Evolutionary conservation across 2,329 filamentous ascomycete genomes (phyloP).

Genomic region (Penicillium sp.): DNA sequence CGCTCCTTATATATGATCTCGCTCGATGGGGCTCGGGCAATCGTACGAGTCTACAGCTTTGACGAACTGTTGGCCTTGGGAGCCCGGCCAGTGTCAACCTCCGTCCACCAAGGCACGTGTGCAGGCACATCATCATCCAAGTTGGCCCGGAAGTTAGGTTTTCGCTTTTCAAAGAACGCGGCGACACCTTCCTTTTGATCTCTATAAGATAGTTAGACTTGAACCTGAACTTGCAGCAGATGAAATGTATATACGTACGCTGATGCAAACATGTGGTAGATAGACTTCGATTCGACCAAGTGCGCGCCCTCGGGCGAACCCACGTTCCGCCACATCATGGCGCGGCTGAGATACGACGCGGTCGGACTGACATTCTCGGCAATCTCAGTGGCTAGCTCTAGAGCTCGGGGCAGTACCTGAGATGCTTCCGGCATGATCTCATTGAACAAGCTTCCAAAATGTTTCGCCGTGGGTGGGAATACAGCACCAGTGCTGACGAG

Average conservation of each 20-base stretch:
- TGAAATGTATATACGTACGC: conserved; percentile 30
- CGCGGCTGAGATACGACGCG: conserved; percentile 66
- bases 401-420: conserved; percentile 62
- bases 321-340: conserved; percentile 62
- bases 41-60: conserved; percentile 21
- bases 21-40: too few species aligned
- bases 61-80: conserved; percentile 21
- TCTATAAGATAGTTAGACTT: conserved; percentile 31
- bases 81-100: conserved; percentile 46
- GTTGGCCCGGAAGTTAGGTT: conserved; percentile 60
- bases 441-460: conserved; percentile 61
- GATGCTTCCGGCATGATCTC: conserved; percentile 61
- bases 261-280: conserved; percentile 41
- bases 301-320: conserved; percentile 67
- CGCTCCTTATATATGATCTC: not conserved
- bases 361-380: conserved; percentile 66
- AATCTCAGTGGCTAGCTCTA: conserved; percentile 67
- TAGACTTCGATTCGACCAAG: conserved; percentile 58
- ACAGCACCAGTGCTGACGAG: conserved; percentile 64
- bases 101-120: conserved; percentile 69
- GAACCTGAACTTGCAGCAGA: not conserved
- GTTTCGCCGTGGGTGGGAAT: conserved; percentile 51
- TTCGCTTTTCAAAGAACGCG: conserved; percentile 70
- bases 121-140: conserved; percentile 61
- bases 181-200: conserved; percentile 68